A percentile compares a stretch with the other conserved stretches of the same genome.
These are phyloP conservation scores for Crinitomyces ghanaensis DNA, from an alignment of 805 yeast genomes.

Conservation along the genomic window DNA sequence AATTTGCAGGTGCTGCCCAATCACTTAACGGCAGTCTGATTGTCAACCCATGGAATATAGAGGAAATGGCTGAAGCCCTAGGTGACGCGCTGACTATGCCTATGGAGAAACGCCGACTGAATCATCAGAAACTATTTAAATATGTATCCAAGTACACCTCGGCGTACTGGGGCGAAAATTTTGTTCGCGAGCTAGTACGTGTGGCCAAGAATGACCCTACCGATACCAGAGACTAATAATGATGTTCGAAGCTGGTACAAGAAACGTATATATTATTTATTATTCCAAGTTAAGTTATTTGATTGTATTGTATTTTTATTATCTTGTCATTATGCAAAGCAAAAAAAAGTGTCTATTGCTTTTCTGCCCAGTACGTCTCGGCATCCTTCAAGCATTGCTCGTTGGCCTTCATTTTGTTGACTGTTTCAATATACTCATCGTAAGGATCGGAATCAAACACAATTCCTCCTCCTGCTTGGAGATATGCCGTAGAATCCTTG, in stretches of 20 bases:
- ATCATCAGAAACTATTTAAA: constrained; percentile 72
- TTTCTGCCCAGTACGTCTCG: constrained; percentile 38
- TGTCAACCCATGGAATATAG: constrained; percentile 98
- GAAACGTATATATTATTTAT: too few species aligned
- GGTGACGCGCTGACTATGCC: constrained; percentile 79
- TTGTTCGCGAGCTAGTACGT: constrained; percentile 69
- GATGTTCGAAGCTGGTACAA: too few species aligned
- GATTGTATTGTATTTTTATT: constrained; percentile 3
- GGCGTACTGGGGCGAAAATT: constrained; percentile 93
- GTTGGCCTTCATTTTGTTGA: constrained; percentile 95
- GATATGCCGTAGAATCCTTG: constrained; percentile 79
- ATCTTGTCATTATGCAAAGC: not conserved
- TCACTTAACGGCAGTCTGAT: constrained; percentile 86
- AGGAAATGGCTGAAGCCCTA: constrained; percentile 78
- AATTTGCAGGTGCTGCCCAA: constrained; percentile 99
- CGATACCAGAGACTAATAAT: too few species aligned
- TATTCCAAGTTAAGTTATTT: too few species aligned
- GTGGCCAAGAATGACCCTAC: too few species aligned
- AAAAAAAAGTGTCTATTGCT: not conserved
- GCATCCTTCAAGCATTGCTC: constrained; percentile 86
- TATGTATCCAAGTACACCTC: constrained; percentile 92
- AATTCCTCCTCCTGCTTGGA: constrained; percentile 99
- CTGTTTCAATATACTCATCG: constrained; percentile 91
- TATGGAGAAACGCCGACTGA: constrained; percentile 63
- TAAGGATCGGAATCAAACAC: constrained; percentile 90